Evolutionary conservation across 1,284 basidiomycete genomes (phyloP), one percentile per base, ranked within the genome.

Genomic region (Spongispora temasekensis): DNA sequence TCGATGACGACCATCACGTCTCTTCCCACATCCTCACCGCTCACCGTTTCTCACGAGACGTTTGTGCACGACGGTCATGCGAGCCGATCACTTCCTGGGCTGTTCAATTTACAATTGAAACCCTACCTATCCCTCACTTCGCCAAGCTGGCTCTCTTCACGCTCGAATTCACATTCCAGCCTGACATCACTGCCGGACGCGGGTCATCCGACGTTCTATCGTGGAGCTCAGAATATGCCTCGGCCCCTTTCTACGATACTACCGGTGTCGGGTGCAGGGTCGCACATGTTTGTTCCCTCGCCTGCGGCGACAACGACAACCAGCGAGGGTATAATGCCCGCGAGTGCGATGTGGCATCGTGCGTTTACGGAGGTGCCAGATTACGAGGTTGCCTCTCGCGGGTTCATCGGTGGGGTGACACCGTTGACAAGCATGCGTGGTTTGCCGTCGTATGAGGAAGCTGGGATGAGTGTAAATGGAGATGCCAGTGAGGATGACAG

Each of bases 361-460:
- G 83, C 84, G 58, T 83, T 88, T 63, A 85, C 86, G 51, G 84
- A 89, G 72, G 94, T 97, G 23, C 95, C 95, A 2, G 84, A 90
- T 69, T 97, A 98, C 74, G 83, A 83, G 17, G 83, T 93, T 52
- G 92, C 94, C 2, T 84, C 86, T 59, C 79, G 87, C 15, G 94
- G 93, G 8, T 95, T 95, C 76, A 79, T 95, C 34, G 94, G 93
- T 1, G 93, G 94, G 6, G 89, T 96, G 15, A 89, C 91, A 8
- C 95, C 95, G 12, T 76, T 97, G 68, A 84, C 84, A 68, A 89
- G 86, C 64, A 78, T 88, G 79, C 77, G 78, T 28, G 90, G 89
- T 8, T 71, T 95, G 65, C 94, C 94, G 61, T 90, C 88, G 55
- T 96, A 96, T 67, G 91, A 91, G 66, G 92, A 92, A 63, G 77